A percentile compares a stretch with the other conserved stretches of the same genome.
Evolutionary conservation across 169 alveolate genomes (phyloP).

Genomic region (Cryptosporidium sp.): DNA sequence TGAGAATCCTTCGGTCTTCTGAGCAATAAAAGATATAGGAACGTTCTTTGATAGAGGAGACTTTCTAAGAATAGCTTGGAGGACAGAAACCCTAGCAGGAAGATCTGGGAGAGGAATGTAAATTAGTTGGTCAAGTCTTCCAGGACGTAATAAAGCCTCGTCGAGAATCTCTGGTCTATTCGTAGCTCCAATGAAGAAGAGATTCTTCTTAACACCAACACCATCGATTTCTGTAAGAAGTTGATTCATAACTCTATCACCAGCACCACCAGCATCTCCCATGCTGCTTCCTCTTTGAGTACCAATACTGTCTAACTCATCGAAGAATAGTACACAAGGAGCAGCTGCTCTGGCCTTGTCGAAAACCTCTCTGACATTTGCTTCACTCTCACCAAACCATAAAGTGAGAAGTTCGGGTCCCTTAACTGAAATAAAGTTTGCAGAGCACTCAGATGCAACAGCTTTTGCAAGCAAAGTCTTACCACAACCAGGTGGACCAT

Average conservation of each 20-base stretch:
- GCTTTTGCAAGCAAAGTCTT: conserved; percentile 99
- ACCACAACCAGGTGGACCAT: conserved; percentile 99
- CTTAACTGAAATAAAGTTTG: conserved; percentile 98
- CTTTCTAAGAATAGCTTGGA: conserved; percentile 95
- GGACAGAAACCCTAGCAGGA: conserved; percentile 95
- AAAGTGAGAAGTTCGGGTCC: conserved; percentile 99
- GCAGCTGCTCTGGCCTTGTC: conserved; percentile 99
- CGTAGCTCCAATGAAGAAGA: conserved; percentile 99
- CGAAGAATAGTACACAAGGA: conserved; percentile 99
- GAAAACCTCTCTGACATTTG: conserved; percentile 99
- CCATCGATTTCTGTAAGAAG: conserved; percentile 99
- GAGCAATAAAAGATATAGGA: conserved; percentile 97
- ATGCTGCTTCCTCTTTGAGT: conserved; percentile 93
- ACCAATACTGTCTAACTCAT: conserved; percentile 99
- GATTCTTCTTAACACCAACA: conserved; percentile 97
- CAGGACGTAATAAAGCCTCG: conserved; percentile 99
- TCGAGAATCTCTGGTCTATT: conserved; percentile 99
- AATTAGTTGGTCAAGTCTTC: conserved; percentile 98
- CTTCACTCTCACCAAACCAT: conserved; percentile 99
- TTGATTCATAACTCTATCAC: conserved; percentile 99
- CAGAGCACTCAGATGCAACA: conserved; percentile 99
- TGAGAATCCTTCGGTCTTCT: conserved; percentile 98
- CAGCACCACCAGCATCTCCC: conserved; percentile 98
- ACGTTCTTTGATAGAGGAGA: conserved; percentile 98
- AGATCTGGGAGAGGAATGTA: conserved; percentile 99